phyloP scores from a whole-genome alignment of 192 early-diverging fungal genomes.

The Backusella australiensis region DNA sequence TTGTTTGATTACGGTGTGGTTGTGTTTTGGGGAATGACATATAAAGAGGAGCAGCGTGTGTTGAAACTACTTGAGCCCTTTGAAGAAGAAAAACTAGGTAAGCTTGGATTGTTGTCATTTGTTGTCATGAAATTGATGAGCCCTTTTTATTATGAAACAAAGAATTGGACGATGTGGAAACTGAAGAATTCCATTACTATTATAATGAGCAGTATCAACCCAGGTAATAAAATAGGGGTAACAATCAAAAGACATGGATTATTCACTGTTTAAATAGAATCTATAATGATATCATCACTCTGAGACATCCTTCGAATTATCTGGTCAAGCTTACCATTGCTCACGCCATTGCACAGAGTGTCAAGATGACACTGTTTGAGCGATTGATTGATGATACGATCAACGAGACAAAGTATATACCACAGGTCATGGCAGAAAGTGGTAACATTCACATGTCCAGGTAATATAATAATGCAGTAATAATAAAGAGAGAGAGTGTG shows the following conservation, averaged over 20 bases:
- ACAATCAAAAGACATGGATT: not conserved
- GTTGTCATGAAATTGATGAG: no score
- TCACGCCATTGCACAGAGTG: constrained; percentile 93
- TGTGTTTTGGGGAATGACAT: constrained; percentile 95
- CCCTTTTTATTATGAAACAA: constrained; percentile 3
- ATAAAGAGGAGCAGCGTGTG: constrained; percentile 74
- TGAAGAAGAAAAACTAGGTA: constrained; percentile 72
- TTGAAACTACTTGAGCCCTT: constrained; percentile 70
- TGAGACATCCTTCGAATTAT: constrained; percentile 73
- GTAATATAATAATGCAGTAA: constrained; percentile 14
- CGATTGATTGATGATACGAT: constrained; percentile 91
- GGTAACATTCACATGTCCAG: constrained; percentile 89
- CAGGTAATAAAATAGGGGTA: constrained; percentile 33
- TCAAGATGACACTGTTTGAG: constrained; percentile 93
- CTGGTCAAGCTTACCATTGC: constrained; percentile 94
- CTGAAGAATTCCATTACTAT: constrained; percentile 78
- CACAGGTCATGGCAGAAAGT: constrained; percentile 89
- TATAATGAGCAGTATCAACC: constrained; percentile 67
- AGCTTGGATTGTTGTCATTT: no score
- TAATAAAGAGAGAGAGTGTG: no score
- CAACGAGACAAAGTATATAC: constrained; percentile 82
- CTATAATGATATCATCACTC: constrained; percentile 87
- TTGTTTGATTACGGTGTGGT: constrained; percentile 94
- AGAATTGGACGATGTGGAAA: constrained; percentile 70
- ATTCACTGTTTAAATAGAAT: constrained; percentile 48